A percentile compares a stretch with the other conserved stretches of the same genome.
phyloP scores from a whole-genome alignment of 163 green algal species.

The Trebouxia gelatinosa region DNA sequence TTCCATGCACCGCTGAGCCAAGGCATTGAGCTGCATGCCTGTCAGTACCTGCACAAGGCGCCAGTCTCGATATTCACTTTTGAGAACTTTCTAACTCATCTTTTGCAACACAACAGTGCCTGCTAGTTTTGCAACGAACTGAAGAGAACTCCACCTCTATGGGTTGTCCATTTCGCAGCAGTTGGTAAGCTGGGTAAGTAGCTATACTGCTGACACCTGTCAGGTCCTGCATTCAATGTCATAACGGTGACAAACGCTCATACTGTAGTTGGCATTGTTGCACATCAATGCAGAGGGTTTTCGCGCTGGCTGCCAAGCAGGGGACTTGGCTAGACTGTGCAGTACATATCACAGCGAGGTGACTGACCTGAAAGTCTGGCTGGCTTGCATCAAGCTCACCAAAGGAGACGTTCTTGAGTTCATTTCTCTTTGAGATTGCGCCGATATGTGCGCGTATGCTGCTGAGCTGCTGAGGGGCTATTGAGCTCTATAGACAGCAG shows the following conservation, averaged over 20 bases:
- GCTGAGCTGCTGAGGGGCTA: not conserved
- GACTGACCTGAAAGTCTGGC: slow-evolving; percentile 24
- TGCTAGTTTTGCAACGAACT: too few relatives aligned
- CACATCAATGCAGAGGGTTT: too few relatives aligned
- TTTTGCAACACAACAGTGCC: too few relatives aligned
- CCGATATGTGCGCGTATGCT: slow-evolving; percentile 11
- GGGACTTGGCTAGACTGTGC: too few relatives aligned
- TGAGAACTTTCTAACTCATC: too few relatives aligned
- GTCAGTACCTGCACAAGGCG: slow-evolving; percentile 11
- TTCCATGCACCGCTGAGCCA: not conserved
- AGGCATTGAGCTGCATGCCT: not conserved
- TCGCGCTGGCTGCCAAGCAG: too few relatives aligned
- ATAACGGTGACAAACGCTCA: too few relatives aligned
- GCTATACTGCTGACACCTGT: not conserved
- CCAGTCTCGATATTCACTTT: too few relatives aligned
- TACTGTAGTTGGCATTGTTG: too few relatives aligned
- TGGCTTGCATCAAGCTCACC: slow-evolving; percentile 32
- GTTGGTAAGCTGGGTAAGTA: slow-evolving; percentile 9
- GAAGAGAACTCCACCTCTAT: too few relatives aligned
- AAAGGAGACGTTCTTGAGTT: slow-evolving; percentile 34
- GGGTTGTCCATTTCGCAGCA: not conserved
- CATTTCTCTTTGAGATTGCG: not conserved
- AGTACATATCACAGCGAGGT: too few relatives aligned
- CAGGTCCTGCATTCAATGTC: slow-evolving; percentile 1
- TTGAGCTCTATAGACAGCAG: slow-evolving; percentile 23